A percentile compares a stretch with the other conserved stretches of the same genome.
phyloP scores from a whole-genome alignment of 805 yeast species.

The Starmerella vaccinii region DNA sequence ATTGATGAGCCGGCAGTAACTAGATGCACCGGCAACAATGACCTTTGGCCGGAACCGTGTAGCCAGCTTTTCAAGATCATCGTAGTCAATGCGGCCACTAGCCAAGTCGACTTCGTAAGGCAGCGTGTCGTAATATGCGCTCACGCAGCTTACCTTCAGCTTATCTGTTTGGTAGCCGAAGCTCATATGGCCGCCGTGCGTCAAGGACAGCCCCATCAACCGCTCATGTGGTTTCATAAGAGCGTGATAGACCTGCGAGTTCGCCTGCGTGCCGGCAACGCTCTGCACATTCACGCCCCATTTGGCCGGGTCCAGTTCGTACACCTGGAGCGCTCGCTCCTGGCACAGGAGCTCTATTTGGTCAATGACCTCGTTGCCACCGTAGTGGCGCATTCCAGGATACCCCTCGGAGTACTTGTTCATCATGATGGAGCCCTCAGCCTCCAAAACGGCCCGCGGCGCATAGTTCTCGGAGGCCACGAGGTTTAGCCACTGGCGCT shows the following conservation, averaged over 20 bases:
- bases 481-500: constrained; percentile 79
- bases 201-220: constrained; percentile 93
- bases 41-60: constrained; percentile 87
- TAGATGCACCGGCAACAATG: constrained; percentile 95
- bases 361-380: constrained; percentile 95
- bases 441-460: constrained; percentile 87
- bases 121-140: constrained; percentile 95
- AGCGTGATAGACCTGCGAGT: constrained; percentile 91
- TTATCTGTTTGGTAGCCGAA: constrained; percentile 96
- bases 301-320: constrained; percentile 59
- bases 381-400: constrained; percentile 97
- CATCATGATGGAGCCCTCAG: constrained; percentile 92
- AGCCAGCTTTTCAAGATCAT: constrained; percentile 84
- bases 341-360: constrained; percentile 87
- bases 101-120: constrained; percentile 88
- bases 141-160: constrained; percentile 86
- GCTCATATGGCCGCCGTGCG: constrained; percentile 97
- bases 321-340: constrained; percentile 84
- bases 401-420: constrained; percentile 98
- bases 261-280: constrained; percentile 94
- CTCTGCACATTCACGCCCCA: constrained; percentile 99
- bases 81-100: constrained; percentile 94
- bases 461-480: constrained; percentile 97
- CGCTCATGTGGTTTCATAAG: constrained; percentile 91
- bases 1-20: constrained; percentile 91